Evolutionary conservation across 305 asterid genomes (phyloP), one percentile per base, ranked within the genome.

Genomic region (Fraxinus dipetala): DNA sequence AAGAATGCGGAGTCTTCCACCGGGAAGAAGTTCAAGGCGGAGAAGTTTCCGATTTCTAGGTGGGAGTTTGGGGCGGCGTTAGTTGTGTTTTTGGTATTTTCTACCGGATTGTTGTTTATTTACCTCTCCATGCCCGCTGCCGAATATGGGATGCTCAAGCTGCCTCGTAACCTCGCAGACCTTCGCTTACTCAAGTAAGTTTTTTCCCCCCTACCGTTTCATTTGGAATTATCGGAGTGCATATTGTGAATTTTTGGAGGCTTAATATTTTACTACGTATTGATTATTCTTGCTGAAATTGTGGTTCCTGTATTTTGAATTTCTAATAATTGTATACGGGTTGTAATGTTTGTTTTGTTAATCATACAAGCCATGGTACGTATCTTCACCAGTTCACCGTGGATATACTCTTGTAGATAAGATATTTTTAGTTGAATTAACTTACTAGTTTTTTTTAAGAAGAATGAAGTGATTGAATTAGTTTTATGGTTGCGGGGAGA

Each of bases 111-210:
- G 84, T 48, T 91, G 78, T 94, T 91, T 86, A 85, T 94, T 84
- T 95, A 95, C 90, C 85, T 95, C 79, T 90, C 99, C 83, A 92
- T 94, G 98, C 98, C 98, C 32, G 89, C 92, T 45, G 87, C 97
- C 14, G 96, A 91, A 81, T 91, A 89, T 83, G 89, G 86, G 87
- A 86, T 88, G 88, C 82, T 94, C 76, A 95, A 92, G 92, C 88
- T 95, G 65, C 99, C 99, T 30, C 98, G 92, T 10, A 89, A 96
- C 16, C 90, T 93, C 38, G 87, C 95, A 0, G 98, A 93, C 88
- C 97, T 94, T 79, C 97, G 98, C 56, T 84, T 89, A 86, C 95
- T 95, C 88, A 95, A 94, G 99, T 95, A 87, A 77, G 31, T 16
- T 61, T 75, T 20, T 81, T 75, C 11, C 43, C 40, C 43, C 26